phyloP scores from a whole-genome alignment of 2,329 filamentous ascomycete genomes.

The Dryadomyces quercus-mongolicae region DNA sequence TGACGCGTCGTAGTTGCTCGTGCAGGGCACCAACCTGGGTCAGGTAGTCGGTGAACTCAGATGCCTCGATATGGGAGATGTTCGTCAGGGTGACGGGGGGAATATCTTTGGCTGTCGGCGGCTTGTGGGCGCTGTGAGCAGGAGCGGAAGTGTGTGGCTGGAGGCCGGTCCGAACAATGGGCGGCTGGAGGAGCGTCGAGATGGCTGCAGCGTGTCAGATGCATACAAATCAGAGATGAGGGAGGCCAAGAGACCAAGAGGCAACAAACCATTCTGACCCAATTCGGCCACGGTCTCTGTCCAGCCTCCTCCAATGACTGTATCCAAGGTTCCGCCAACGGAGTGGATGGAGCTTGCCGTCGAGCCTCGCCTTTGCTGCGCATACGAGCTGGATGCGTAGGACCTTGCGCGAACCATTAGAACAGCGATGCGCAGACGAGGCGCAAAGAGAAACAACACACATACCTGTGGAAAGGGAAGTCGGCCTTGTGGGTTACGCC shows the following conservation, averaged over 20 bases:
- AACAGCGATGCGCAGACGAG: not conserved
- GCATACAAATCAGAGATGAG: too few species aligned
- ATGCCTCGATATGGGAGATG: slow-evolving; percentile 65
- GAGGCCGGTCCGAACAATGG: slow-evolving; percentile 79
- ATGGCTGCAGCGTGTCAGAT: slow-evolving; percentile 47
- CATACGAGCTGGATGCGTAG: slow-evolving; percentile 3
- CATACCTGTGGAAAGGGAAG: slow-evolving; percentile 47
- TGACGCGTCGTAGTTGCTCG: slow-evolving; percentile 75
- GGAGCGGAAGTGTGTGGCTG: slow-evolving; percentile 65
- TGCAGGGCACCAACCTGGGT: slow-evolving; percentile 77
- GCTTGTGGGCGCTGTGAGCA: slow-evolving; percentile 59
- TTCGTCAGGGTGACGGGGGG: slow-evolving; percentile 87
- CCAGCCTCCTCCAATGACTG: slow-evolving; percentile 43
- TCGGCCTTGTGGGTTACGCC: slow-evolving; percentile 33
- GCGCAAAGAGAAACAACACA: not conserved
- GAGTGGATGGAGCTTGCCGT: slow-evolving; percentile 81
- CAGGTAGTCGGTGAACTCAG: slow-evolving; percentile 75
- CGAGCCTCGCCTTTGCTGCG: slow-evolving; percentile 57
- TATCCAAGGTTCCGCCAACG: slow-evolving; percentile 72
- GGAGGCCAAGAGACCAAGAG: not conserved
- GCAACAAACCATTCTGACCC: slow-evolving; percentile 62
- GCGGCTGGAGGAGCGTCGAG: slow-evolving; percentile 81
- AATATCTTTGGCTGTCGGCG: slow-evolving; percentile 79
- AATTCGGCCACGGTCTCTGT: slow-evolving; percentile 51
- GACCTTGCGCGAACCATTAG: not conserved